Evolutionary conservation across 2,329 filamentous ascomycete genomes (phyloP).

Genomic region (Tolypocladium ophioglossoides): DNA sequence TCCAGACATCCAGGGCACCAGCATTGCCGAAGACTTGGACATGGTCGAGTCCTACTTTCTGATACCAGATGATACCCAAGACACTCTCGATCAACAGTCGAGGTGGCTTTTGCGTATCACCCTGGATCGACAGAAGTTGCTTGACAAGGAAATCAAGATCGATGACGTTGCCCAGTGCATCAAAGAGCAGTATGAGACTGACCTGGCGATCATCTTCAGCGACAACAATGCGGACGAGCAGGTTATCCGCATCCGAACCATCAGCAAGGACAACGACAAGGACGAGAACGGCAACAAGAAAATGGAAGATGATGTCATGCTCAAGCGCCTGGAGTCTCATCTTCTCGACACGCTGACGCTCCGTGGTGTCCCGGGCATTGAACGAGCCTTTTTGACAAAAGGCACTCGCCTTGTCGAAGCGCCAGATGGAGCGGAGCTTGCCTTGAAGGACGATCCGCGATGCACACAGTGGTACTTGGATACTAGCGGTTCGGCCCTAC

Average conservation of each 20-base stretch:
- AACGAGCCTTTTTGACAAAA: conserved; percentile 86
- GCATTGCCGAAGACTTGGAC: conserved; percentile 77
- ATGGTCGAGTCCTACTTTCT: conserved; percentile 97
- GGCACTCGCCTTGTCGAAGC: conserved; percentile 58
- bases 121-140: conserved; percentile 83
- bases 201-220: conserved; percentile 89
- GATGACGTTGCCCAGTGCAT: conserved; percentile 84
- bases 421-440: conserved; percentile 61
- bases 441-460: conserved; percentile 59
- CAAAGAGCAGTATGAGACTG: conserved; percentile 75
- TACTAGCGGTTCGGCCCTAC: conserved; percentile 81
- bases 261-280: conserved; percentile 58
- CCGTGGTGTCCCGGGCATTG: conserved; percentile 80
- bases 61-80: conserved; percentile 66
- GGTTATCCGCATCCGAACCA: conserved; percentile 83
- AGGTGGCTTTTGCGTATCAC: conserved; percentile 93
- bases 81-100: conserved; percentile 63
- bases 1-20: conserved; percentile 75
- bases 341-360: conserved; percentile 84
- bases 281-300: conserved; percentile 52
- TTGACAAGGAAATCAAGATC: conserved; percentile 87
- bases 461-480: conserved; percentile 95
- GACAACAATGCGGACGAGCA: conserved; percentile 96
- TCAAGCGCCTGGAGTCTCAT: conserved; percentile 86
- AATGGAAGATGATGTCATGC: conserved; percentile 80